phyloP scores from a whole-genome alignment of 2,329 filamentous ascomycete genomes.

The Xylariales sp. region DNA sequence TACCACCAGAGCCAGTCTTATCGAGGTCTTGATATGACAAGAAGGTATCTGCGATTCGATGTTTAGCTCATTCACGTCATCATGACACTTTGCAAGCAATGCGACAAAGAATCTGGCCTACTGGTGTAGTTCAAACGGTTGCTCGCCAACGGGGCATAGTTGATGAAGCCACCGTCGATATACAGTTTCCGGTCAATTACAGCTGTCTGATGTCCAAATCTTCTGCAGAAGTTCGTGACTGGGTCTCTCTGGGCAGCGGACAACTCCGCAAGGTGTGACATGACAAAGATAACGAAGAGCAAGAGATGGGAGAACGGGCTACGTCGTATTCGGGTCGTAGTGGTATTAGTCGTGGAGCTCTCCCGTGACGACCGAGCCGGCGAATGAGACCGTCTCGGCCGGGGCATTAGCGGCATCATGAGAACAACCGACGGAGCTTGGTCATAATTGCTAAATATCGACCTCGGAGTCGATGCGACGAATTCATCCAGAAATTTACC shows the following conservation, averaged over 20 bases:
- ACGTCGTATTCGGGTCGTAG: background rate
- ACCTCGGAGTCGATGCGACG: background rate
- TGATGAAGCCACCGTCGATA: conserved; percentile 57
- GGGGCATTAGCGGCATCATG: conserved; percentile 4
- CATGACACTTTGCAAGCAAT: background rate
- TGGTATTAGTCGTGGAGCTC: background rate
- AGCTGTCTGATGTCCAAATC: conserved; percentile 56
- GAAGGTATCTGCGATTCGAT: conserved; percentile 9
- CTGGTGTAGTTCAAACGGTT: conserved; percentile 51
- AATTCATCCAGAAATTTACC: background rate
- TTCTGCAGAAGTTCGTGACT: conserved; percentile 47
- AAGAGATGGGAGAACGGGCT: background rate
- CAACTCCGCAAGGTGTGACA: background rate
- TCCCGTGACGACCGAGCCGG: background rate
- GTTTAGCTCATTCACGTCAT: background rate
- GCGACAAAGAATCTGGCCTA: conserved; percentile 27
- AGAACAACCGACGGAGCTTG: background rate
- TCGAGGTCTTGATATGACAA: conserved; percentile 11
- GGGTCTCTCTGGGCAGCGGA: conserved; percentile 39
- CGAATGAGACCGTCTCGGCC: background rate
- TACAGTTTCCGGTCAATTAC: conserved; percentile 56
- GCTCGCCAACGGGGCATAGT: conserved; percentile 45
- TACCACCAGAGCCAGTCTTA: conserved; percentile 4
- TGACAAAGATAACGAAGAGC: background rate
- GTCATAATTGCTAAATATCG: conserved; percentile 2